Base-by-base conservation (phyloP, 352 stramenopile genomes). In the Globisporangium nunn region DNA sequence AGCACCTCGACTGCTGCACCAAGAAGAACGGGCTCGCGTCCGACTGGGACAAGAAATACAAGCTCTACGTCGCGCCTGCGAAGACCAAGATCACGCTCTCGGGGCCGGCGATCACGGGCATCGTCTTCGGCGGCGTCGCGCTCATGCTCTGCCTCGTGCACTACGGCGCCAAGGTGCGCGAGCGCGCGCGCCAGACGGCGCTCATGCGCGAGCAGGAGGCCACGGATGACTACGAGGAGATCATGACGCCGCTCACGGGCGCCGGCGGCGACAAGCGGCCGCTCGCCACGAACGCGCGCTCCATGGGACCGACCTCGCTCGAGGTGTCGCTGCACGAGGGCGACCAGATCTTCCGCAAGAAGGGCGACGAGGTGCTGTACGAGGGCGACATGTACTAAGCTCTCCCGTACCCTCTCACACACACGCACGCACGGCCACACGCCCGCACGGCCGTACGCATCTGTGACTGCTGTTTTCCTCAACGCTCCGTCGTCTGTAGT, bases 181-280 rank as follows among this genome's bases (percentile, higher is more conserved):
- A 90, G 54, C 80, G 85, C 41, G 85, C 85, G 40, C 71, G 75
- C 33, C 85, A 93, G 69, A 95, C 85, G 35, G 85, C 85, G 18
- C 58, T 95, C 39, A 88, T 95, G 79, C 85, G 85, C 52, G 85
- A 95, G 50, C 85, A 95, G 68, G 85, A 95, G 56, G 81, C 82
- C 12, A 90, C 82, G 37, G 85, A 94, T 64, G 85, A 94, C 70
- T 94, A 94, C 68, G 85, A 94, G 71, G 85, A 94, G 74, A 89
- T 94, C 50, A 93, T 93, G 85, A 94, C 85, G 50, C 85, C 85
- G n/a, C 72, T 94, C 8, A 90, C 85, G n/a, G 66, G 69, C 11
- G 78, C 66, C 1, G 76, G 71, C 46, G 72, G 64, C 49, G 75
- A 81, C 35, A 93, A 91, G 54, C 66, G 70, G n/a, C 78, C 84